Evolutionary conservation across 2,329 filamentous ascomycete genomes (phyloP), one percentile per base, ranked within the genome.

Genomic region (Sclerotiophoma versabilis): DNA sequence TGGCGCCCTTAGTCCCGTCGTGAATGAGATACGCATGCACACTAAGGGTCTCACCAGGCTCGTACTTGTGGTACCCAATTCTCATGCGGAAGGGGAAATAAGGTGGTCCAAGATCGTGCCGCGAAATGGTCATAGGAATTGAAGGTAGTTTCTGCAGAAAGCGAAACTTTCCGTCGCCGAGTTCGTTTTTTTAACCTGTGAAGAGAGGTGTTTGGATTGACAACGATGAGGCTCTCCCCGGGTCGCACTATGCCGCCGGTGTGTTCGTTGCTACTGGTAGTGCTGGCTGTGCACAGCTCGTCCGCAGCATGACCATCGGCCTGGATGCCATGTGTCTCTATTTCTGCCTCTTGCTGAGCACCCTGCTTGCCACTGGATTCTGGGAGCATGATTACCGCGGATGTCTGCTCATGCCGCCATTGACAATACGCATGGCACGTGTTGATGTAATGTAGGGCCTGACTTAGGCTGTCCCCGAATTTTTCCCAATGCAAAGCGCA

Each of bases 381-480:
- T 12, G 17, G 14, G 4, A 4, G 33, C 14, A 7, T 17, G 0
- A 25, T 14, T 14, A 30, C 8, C 15, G 37, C 25, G 8, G 48
- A 32, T 3, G 27, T 44, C 10, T 14, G 44, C 5, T 27, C 12
- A 25, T 47, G 36, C 11, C n/a, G 50, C 60, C 60, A 63, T 37
- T 22, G 26, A 6, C 52, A 47, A 20, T 57, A 63, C 2, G 44
- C 29, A 4, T 15, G 2, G 19, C 44, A 30, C 2, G 26, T 20
- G 1, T 44, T 20, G 30, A 63, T 59, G 26, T 54, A 47, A 11
- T 20, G 12, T 3, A 63, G 38, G 2, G 60, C 56, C 20, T 36
- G 22, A 0, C 42, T 20, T 12, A 63, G 23, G 32, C 48, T 58
- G 2, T 19, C 22, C 2, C 49, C 29, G 25, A 60, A 60, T 4